Base-by-base conservation (phyloP, 139 green algal species). In the Picochlorum sp. region DNA sequence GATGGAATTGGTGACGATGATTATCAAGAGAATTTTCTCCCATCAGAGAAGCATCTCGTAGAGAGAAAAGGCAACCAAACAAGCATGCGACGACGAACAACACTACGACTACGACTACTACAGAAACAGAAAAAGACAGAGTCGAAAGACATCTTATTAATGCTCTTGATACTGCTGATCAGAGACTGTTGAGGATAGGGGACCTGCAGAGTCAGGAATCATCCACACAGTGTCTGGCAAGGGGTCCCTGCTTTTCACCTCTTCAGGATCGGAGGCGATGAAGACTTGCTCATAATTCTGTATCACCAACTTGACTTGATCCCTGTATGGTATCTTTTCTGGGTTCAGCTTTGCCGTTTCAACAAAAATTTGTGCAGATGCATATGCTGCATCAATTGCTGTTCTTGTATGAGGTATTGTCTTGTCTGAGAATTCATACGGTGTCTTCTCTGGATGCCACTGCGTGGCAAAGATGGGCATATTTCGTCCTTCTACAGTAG, bases 391-490 rank as follows among this genome's bases (percentile, higher is more conserved):
- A 58, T 44, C 44, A 13, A 69, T 30, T 14, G 45, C 45, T 49
- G 44, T 58, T 49, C 23, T 18, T 6, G 44, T 63, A 49, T 69
- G 62, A 26, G 62, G 62, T 23, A 69, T 69, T 20, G 38, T 57
- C 45, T n/a, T 20, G 45, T 69, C 62, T 16, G 44, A 57, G 44
- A 57, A 69, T 58, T 69, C 62, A 30, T 62, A 69, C 16, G 62
- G n/a, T 24, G 47, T 21, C 62, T 69, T 69, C 21, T 69, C 62
- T 14, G 62, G 62, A 49, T 69, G 62, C 44, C 41, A 69, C 24
- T 69, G 62, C 13, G 62, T 69, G 8, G 45, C 62, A 26, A 65
- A 65, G n/a, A 51, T 45, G 6, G 58, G 58, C 20, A 45, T 45
- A 51, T 52, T 16, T 28, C 23, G 2, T 49, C 58, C 58, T 21